Percentiles rank a stretch among this genome's conserved stretches.
Evolutionary conservation across 352 stramenopile species (phyloP).

Genomic region (Elongisporangium anandrum): DNA sequence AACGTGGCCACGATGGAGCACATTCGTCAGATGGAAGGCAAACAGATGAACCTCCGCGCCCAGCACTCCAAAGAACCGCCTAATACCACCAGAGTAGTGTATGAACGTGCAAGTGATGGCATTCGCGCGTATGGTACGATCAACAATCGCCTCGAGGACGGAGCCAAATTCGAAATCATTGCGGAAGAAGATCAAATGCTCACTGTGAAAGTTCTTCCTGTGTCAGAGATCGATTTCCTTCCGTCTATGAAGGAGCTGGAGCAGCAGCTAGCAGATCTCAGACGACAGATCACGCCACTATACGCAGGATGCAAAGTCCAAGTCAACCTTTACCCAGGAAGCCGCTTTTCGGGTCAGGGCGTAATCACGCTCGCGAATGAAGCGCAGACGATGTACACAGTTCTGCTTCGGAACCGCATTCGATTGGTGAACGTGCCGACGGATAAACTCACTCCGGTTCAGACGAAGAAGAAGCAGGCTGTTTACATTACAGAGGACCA

Average conservation of each 20-base stretch:
- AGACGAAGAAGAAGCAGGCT: slow-evolving; percentile 50
- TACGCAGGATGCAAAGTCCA: slow-evolving; percentile 70
- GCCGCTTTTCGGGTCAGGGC: slow-evolving; percentile 53
- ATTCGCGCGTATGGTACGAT: slow-evolving; percentile 55
- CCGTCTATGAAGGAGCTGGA: slow-evolving; percentile 53
- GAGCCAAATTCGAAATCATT: slow-evolving; percentile 42
- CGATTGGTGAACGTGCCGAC: slow-evolving; percentile 61
- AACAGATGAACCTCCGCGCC: slow-evolving; percentile 4
- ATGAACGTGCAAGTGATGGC: slow-evolving; percentile 28
- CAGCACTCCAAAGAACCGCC: not conserved
- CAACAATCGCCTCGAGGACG: slow-evolving; percentile 33
- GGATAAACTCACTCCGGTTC: slow-evolving; percentile 56
- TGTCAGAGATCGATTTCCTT: slow-evolving; percentile 46
- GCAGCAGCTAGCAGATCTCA: slow-evolving; percentile 45
- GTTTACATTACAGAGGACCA: slow-evolving; percentile 69
- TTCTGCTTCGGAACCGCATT: slow-evolving; percentile 67
- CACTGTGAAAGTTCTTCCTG: slow-evolving; percentile 39
- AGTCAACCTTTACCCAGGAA: slow-evolving; percentile 67
- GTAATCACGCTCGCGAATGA: slow-evolving; percentile 54
- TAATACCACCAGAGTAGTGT: slow-evolving; percentile 37
- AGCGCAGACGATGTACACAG: slow-evolving; percentile 34
- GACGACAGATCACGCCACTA: slow-evolving; percentile 29
- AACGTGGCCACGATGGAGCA: slow-evolving; percentile 22
- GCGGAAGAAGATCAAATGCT: slow-evolving; percentile 62
- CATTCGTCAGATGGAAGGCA: slow-evolving; percentile 29